phyloP scores from a whole-genome alignment of 306 rosid genomes.

The Trifolium pratense region DNA sequence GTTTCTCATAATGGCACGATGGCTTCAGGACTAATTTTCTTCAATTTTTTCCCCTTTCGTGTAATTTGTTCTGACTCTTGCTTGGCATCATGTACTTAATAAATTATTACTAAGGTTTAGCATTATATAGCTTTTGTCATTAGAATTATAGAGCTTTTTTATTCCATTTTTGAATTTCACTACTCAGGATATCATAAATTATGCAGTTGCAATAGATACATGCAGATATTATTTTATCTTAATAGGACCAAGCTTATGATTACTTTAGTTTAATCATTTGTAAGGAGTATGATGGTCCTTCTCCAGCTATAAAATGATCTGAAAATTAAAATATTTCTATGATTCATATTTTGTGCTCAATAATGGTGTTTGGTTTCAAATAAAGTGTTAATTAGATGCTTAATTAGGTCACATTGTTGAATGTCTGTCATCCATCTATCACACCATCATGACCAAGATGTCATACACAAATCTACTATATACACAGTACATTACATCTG shows the following conservation, averaged over 20 bases:
- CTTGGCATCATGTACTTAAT: no score
- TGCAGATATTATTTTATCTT: conserved; percentile 16
- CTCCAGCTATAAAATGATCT: conserved; percentile 42
- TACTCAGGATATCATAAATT: no score
- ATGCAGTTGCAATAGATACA: conserved; percentile 28
- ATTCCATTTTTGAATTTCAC: no score
- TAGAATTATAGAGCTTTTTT: no score
- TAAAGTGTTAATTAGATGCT: conserved; percentile 48
- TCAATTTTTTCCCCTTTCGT: no score
- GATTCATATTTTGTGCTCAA: conserved; percentile 39
- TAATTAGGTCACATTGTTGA: conserved; percentile 37
- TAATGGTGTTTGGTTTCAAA: conserved; percentile 33
- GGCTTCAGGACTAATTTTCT: no score
- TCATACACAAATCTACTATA: not conserved
- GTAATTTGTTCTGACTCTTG: no score
- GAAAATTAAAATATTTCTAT: conserved; percentile 7
- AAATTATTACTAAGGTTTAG: no score
- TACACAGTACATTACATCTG: no score
- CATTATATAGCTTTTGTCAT: no score
- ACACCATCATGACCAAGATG: conserved; percentile 43
- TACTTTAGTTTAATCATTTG: conserved; percentile 43
- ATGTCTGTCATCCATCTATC: conserved; percentile 41
- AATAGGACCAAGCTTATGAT: conserved; percentile 40
- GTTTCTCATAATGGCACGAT: no score
- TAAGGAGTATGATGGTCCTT: conserved; percentile 39